Conservation (phyloP, 768 basidiomycete species). For the Dacryopinax primogenitus region DNA sequence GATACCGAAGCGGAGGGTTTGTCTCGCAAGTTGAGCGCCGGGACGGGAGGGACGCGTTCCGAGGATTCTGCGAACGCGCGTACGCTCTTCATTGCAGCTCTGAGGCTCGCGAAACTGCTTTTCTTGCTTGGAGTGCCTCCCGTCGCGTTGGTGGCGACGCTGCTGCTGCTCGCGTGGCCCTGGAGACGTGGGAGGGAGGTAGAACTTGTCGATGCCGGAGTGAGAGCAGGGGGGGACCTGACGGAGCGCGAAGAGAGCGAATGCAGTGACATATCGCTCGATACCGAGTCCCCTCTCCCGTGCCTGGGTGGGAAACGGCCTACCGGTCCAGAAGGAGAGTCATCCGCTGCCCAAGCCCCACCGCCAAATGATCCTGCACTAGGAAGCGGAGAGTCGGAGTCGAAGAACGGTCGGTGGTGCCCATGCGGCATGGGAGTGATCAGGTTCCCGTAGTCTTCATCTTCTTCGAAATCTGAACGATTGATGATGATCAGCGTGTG, state of each 20-base stretch:
- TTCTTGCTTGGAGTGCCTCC: conserved; percentile 60
- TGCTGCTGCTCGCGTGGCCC: background rate
- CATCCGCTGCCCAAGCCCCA: background rate
- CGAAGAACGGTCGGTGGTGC: background rate
- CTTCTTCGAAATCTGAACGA: background rate
- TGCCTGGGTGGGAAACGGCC: conserved; percentile 21
- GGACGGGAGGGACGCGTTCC: conserved; percentile 52
- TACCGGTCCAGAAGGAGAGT: background rate
- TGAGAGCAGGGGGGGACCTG: no score
- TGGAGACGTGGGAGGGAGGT: conserved; percentile 20
- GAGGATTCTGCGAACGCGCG: conserved; percentile 36
- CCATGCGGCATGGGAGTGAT: conserved; percentile 4
- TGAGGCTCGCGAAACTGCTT: conserved; percentile 71
- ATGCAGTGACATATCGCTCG: no score
- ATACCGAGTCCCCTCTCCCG: conserved; percentile 67
- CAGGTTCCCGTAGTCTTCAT: background rate
- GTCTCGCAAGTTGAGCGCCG: conserved; percentile 60
- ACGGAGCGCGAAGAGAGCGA: no score
- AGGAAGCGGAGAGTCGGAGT: background rate
- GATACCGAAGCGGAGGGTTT: conserved; percentile 68
- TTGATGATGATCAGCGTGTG: background rate
- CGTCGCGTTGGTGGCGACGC: conserved; percentile 27
- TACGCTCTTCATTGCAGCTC: conserved; percentile 70
- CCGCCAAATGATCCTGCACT: background rate
- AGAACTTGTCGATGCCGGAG: conserved; percentile 62